These are phyloP conservation scores for Golubevia sp. DNA, from an alignment of 1,284 basidiomycete species.

Conservation along the genomic window DNA sequence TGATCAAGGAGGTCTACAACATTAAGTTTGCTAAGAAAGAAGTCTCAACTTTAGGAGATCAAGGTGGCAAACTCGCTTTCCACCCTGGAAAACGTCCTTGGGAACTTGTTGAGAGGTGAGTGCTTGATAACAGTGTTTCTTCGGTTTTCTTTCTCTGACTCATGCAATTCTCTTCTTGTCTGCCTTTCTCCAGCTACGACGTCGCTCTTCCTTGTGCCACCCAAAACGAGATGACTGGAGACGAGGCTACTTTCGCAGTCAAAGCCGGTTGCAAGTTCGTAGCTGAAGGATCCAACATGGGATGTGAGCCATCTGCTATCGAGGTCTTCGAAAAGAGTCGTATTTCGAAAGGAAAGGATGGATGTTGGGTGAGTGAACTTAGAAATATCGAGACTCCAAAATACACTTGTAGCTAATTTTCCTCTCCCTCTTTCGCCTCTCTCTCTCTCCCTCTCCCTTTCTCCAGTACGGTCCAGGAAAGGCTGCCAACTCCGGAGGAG, in stretches of 20 bases:
- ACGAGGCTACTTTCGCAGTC: constrained; percentile 74
- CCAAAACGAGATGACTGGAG: constrained; percentile 76
- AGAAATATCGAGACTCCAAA: too few relatives aligned
- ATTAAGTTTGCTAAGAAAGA: constrained; percentile 73
- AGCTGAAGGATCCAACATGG: constrained; percentile 79
- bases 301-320: constrained; percentile 66
- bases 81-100: constrained; percentile 70
- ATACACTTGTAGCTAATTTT: background rate
- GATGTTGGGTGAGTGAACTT: constrained; percentile 7
- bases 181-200: constrained; percentile 63
- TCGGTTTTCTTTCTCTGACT: background rate
- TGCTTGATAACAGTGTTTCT: background rate
- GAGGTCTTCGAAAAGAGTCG: constrained; percentile 74
- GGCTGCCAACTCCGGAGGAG: constrained; percentile 58
- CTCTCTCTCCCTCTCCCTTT: constrained; percentile 61
- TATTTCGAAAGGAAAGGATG: constrained; percentile 60
- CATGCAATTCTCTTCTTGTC: constrained; percentile 40
- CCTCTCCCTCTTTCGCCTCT: constrained; percentile 60
- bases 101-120: constrained; percentile 69
- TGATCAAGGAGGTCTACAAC: constrained; percentile 61
- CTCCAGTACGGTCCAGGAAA: constrained; percentile 36
- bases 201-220: constrained; percentile 78
- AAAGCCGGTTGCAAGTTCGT: constrained; percentile 75
- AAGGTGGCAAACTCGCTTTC: constrained; percentile 28
- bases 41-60: constrained; percentile 35